Percentiles rank a stretch among this genome's conserved stretches.
These are phyloP conservation scores for Chlorella sp. DNA, from an alignment of 139 green algal genomes.

Conservation along the genomic window DNA sequence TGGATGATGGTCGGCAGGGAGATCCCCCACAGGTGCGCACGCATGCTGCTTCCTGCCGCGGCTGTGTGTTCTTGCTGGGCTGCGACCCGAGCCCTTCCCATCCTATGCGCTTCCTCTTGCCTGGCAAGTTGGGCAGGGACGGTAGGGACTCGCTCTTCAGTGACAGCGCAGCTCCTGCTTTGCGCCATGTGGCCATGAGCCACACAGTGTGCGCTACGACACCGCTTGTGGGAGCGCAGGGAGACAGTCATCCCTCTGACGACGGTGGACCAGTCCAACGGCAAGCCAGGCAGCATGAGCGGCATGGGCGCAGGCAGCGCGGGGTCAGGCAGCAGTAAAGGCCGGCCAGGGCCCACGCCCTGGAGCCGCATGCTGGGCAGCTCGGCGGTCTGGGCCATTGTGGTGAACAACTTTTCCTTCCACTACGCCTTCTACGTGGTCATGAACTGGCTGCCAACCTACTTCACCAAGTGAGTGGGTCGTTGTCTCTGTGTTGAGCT, in stretches of 20 bases:
- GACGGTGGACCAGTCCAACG: not conserved
- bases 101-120: no score
- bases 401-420: constrained; percentile 98
- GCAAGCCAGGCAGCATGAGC: not conserved
- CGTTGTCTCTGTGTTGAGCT: not conserved
- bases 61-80: not conserved
- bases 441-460: constrained; percentile 99
- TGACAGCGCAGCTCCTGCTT: no score
- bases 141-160: no score
- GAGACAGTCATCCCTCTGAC: constrained; percentile 45
- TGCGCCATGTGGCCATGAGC: no score
- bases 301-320: not conserved
- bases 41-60: no score
- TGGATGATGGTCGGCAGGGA: constrained; percentile 61
- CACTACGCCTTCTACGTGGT: constrained; percentile 98
- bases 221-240: no score
- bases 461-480: constrained; percentile 69
- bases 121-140: no score
- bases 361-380: constrained; percentile 65
- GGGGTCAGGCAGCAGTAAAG: constrained; percentile 26
- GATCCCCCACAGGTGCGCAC: constrained; percentile 32
- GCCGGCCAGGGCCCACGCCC: constrained; percentile 43
- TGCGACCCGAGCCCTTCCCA: not conserved
- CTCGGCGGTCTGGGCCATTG: constrained; percentile 87
- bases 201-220: no score